These are phyloP conservation scores for Anisodus acutangulus DNA, from an alignment of 257 asterid genomes.

Conservation along the genomic window DNA sequence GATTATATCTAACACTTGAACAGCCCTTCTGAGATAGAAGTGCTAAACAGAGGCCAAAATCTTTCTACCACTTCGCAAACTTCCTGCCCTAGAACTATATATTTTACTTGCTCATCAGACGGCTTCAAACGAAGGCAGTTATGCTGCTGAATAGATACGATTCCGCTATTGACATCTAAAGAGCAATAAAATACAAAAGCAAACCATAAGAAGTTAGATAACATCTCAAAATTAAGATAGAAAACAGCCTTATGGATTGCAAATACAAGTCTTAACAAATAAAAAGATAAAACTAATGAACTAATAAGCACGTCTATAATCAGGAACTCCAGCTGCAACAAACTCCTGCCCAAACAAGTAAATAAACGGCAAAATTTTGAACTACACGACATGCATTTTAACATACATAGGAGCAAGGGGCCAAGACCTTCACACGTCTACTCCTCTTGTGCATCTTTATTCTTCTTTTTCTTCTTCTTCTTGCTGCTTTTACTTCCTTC, in stretches of 20 bases:
- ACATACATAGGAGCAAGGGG: conserved; percentile 34
- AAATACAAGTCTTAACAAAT: conserved; percentile 25
- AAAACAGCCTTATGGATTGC: conserved; percentile 19
- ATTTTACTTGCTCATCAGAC: not conserved
- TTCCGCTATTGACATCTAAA: not conserved
- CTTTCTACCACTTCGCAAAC: not conserved
- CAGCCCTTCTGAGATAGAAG: conserved; percentile 1
- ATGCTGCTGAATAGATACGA: not conserved
- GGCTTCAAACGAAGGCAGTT: not conserved
- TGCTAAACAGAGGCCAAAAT: conserved; percentile 14
- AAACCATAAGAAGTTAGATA: not conserved
- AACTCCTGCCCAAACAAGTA: conserved; percentile 27
- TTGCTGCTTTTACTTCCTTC: conserved; percentile 58
- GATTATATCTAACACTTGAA: not conserved
- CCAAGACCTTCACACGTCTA: conserved; percentile 30
- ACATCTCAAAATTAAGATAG: not conserved
- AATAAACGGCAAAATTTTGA: conserved; percentile 26
- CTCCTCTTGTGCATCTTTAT: conserved; percentile 60
- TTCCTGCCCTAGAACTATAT: not conserved
- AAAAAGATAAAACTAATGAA: not conserved
- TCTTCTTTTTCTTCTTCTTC: conserved; percentile 79
- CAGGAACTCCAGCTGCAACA: conserved; percentile 25
- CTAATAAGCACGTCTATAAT: conserved; percentile 27
- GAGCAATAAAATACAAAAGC: not conserved
- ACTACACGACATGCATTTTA: conserved; percentile 35